Conservation (phyloP, 2,329 filamentous ascomycete species). For the Didymosphaeria variabile region DNA sequence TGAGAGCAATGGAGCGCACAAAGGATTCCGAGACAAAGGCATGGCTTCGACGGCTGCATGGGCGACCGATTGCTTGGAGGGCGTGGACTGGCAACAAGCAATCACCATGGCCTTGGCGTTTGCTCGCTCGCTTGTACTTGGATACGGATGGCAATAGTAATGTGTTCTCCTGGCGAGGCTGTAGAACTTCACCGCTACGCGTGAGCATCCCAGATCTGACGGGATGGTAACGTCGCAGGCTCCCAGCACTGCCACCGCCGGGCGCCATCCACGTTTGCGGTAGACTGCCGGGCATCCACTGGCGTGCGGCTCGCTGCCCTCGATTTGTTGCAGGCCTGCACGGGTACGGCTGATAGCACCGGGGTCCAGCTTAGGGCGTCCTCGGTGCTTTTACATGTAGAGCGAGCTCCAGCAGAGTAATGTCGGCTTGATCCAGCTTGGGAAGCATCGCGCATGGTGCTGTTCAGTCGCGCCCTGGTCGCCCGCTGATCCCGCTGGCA, state of each 20-base stretch:
- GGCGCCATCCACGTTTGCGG: constrained; percentile 26
- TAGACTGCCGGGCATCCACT: constrained; percentile 29
- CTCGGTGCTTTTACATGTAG: constrained; percentile 27
- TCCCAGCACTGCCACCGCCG: constrained; percentile 44
- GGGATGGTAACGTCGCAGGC: background rate
- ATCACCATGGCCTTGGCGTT: background rate
- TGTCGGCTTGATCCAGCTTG: constrained; percentile 33
- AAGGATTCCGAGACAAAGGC: background rate
- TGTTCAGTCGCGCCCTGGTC: constrained; percentile 28
- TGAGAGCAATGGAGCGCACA: background rate
- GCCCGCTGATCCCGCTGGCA: constrained; percentile 22
- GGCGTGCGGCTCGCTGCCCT: constrained; percentile 33
- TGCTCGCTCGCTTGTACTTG: background rate
- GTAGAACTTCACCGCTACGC: background rate
- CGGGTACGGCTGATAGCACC: constrained; percentile 40
- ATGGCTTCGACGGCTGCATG: background rate
- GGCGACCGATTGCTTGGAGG: background rate
- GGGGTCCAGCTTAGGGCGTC: constrained; percentile 31
- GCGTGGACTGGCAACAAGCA: background rate
- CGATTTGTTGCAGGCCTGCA: constrained; percentile 40
- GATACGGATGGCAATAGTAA: background rate
- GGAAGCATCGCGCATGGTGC: constrained; percentile 19
- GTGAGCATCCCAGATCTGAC: background rate
- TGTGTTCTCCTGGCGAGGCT: background rate
- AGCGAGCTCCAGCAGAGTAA: constrained; percentile 26